Base-by-base conservation (phyloP, 225 moss, liverwort and hornwort species). In the Bryum argenteum region DNA sequence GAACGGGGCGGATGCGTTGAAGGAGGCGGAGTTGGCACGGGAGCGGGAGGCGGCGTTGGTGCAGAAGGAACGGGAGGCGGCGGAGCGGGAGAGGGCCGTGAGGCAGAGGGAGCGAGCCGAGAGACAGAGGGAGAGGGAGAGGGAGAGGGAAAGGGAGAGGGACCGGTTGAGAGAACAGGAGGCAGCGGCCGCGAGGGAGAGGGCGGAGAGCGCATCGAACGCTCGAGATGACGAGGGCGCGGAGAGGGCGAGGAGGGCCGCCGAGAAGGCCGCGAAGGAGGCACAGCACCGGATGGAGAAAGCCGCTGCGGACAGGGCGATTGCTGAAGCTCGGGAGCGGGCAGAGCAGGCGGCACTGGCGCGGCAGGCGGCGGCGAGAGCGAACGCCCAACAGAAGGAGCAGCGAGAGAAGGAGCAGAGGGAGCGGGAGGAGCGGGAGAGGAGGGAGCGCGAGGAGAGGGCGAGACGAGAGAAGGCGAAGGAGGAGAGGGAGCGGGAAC, bases 271-370 rank as follows among this genome's bases (percentile, higher is more conserved):
- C 20, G 87, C 87, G n/a, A 75, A 77, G 66, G 96, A 97, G 69
- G 94, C 92, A 17, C 85, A 87, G 63, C 89, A 88, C 64, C 87
- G 95, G 63, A 80, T 88, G 65, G 93, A 93, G 83, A 96, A 86
- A 64, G 88, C 89, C 5, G 91, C 92, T 20, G 92, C 81, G 0
- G 98, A 94, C 61, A 90, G 89, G 77, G 94, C 87, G 50, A 73
- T 88, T 19, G 81, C 71, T 8, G 91, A 91, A 74, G 89, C 91
- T n/a, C 80, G 91, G 45, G 89, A 89, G 79, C 87, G 89, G 67
- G 87, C 82, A 4, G 91, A 89, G 73, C 88, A 54, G 71, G 89
- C 83, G 0, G 89, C 85, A 3, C 23, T 75, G 75, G 73, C 87
- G 20, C 57, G 83, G 47, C 85, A 75, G 11, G 84, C 85, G 21